Evolutionary conservation across 2,329 filamentous ascomycete genomes (phyloP).

Genomic region (Cladosporium phlei): DNA sequence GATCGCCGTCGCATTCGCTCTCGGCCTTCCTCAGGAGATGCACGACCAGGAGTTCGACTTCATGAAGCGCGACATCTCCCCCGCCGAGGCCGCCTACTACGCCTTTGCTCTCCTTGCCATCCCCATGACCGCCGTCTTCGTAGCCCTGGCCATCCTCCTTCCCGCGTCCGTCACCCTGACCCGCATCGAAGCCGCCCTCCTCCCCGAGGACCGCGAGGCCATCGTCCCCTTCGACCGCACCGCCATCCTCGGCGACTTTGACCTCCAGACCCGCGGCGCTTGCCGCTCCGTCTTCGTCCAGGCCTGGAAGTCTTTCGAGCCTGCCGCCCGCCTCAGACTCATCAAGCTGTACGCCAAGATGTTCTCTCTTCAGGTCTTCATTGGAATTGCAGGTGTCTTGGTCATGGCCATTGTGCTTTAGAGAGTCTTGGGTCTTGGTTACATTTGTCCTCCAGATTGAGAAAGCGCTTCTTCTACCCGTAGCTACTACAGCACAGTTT

Average conservation of each 20-base stretch:
- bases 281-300: constrained; percentile 59
- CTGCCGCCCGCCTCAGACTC: constrained; percentile 66
- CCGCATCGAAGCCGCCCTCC: constrained; percentile 80
- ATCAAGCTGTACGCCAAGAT: constrained; percentile 73
- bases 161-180: constrained; percentile 72
- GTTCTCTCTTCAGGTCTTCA: constrained; percentile 44
- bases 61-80: constrained; percentile 16
- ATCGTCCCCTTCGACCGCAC: constrained; percentile 88
- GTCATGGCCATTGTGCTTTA: constrained; percentile 4
- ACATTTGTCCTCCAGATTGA: constrained; percentile 1
- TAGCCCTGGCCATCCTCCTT: constrained; percentile 66
- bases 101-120: constrained; percentile 40
- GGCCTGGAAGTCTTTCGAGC: constrained; percentile 75
- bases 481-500: constrained; percentile 1
- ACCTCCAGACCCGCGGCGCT: constrained; percentile 64
- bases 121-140: constrained; percentile 38
- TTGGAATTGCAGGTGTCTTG: background rate
- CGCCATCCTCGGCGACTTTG: constrained; percentile 62
- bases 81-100: constrained; percentile 21
- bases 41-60: constrained; percentile 17
- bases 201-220: constrained; percentile 74
- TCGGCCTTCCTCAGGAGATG: constrained; percentile 39
- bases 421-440: background rate
- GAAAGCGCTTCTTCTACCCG: background rate
- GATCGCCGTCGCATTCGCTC: constrained; percentile 43